phyloP scores from a whole-genome alignment of 192 early-diverging fungal genomes.

The Backusella sp. region DNA sequence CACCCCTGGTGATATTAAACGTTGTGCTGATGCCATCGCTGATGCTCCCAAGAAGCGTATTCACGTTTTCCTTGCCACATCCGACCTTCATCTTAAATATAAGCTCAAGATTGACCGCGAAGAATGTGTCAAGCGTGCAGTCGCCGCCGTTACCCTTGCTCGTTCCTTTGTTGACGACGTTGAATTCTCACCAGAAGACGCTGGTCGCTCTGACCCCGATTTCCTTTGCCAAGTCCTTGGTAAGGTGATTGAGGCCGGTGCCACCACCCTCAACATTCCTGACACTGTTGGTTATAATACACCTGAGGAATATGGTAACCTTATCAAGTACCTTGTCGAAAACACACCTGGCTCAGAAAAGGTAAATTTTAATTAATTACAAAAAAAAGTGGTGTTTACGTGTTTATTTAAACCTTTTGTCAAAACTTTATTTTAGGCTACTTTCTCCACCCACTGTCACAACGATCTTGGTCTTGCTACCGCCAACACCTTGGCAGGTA shows the following conservation, averaged over 20 bases:
- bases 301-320: constrained; percentile 84
- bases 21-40: constrained; percentile 85
- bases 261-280: constrained; percentile 96
- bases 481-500: constrained; percentile 91
- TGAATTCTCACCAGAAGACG: constrained; percentile 96
- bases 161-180: constrained; percentile 81
- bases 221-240: constrained; percentile 85
- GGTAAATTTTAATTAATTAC: constrained; percentile 30
- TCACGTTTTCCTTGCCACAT: constrained; percentile 95
- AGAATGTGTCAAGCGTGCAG: constrained; percentile 81
- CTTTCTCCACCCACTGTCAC: constrained; percentile 98
- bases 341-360: constrained; percentile 71
- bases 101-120: constrained; percentile 90
- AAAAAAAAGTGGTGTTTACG: too few relatives aligned
- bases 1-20: constrained; percentile 80
- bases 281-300: constrained; percentile 97
- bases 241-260: constrained; percentile 86
- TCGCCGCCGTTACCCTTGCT: constrained; percentile 77
- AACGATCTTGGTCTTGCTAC: constrained; percentile 97
- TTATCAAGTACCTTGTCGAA: constrained; percentile 79
- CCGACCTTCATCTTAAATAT: constrained; percentile 92
- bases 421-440: constrained; percentile 38
- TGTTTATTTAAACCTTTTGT: not conserved
- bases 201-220: constrained; percentile 84
- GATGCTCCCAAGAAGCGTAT: constrained; percentile 87